Evolutionary conservation across 179 eudicot species (phyloP).

Genomic region (Sideroxylon spinosum): DNA sequence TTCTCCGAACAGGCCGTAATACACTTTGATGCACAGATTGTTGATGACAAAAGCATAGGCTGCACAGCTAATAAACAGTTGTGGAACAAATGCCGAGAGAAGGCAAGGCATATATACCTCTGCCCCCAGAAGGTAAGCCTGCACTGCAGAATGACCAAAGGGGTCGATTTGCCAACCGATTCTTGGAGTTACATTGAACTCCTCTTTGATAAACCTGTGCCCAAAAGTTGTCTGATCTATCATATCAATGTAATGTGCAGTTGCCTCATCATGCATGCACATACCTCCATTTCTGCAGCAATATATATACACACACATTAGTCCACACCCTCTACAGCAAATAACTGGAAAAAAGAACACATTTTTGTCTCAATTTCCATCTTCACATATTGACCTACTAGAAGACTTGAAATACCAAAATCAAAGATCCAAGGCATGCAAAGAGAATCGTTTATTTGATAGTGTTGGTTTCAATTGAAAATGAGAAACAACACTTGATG

Average conservation of each 20-base stretch:
- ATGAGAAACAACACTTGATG: too few species aligned
- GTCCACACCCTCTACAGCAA: neutral
- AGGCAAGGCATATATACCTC: conserved; percentile 39
- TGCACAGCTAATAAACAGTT: too few species aligned
- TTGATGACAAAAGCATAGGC: too few species aligned
- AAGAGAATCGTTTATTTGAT: too few species aligned
- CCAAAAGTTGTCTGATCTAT: conserved; percentile 94
- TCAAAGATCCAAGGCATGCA: too few species aligned
- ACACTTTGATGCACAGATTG: too few species aligned
- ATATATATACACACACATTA: neutral
- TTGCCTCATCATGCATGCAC: conserved; percentile 98
- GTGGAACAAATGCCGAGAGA: too few species aligned
- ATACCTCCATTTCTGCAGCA: conserved; percentile 75
- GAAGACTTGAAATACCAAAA: too few species aligned
- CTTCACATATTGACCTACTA: too few species aligned
- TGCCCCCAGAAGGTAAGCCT: conserved; percentile 90
- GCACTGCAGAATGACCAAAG: conserved; percentile 94
- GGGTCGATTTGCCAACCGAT: conserved; percentile 99
- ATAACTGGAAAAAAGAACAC: neutral
- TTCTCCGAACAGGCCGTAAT: too few species aligned
- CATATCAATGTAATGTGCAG: conserved; percentile 88
- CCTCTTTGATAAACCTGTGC: conserved; percentile 60
- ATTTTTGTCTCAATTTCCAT: too few species aligned
- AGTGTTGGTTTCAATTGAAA: too few species aligned
- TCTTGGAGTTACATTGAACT: conserved; percentile 77